Evolutionary conservation across 441 rosid genomes (phyloP), one percentile per base, ranked within the genome.

Genomic region (Gossypium trilobum): DNA sequence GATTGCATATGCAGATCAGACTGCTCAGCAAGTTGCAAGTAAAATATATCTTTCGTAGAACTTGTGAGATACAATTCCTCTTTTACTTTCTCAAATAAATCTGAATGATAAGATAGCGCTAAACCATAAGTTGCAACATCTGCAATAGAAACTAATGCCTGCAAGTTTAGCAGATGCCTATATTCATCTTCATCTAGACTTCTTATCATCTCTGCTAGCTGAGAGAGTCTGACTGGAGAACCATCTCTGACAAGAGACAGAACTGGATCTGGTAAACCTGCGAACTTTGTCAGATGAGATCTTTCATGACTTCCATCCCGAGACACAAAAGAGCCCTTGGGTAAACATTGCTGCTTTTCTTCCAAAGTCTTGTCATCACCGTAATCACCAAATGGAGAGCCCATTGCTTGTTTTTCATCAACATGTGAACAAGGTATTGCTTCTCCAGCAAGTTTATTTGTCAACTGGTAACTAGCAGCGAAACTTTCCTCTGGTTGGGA

Each of bases 21-120:
- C 65, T 83, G 89, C 77, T 93, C 99, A 66, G 79, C 74, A 44
- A 95, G 83, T 80, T 93, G 95, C 82, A 85, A 67, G 59, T 83
- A 83, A 70, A 81, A 78, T 72, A 91, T 76, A 82, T 87, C 87
- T 79, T 87, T 95, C 17, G 72, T 72, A 78, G 87, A 84, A 64
- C 75, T 87, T 56, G 92, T 44, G 51, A 91, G 78, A 76, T 85
- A 88, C 42, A 95, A 79, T 72, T 93, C 96, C 75, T 90, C 94
- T 64, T 83, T 85, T 62, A 95, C 77, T 82, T 82, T 86, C 76
- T 85, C 97, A 56, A 83, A 68, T 11, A 64, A 80, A 79, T 70
- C 82, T 6, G 48, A 50, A 75, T 16, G 9, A 73, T 27, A 69
- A 13, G 50, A 59, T 59, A 76, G 70, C 11, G 62, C 31, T 31